Evolutionary conservation across 805 yeast genomes (phyloP).

Genomic region (Candida alai): DNA sequence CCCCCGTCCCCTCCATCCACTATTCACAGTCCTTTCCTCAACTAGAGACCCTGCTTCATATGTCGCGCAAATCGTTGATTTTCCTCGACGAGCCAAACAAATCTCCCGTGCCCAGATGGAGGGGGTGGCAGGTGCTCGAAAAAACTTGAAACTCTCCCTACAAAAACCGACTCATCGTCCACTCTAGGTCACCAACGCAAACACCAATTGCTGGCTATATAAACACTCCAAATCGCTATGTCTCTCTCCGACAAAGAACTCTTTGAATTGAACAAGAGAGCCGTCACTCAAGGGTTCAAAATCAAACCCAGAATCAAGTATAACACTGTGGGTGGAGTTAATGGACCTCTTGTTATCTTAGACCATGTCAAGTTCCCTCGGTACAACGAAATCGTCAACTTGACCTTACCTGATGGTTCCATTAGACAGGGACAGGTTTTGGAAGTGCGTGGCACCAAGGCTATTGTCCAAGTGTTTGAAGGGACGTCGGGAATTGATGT

Average conservation of each 20-base stretch:
- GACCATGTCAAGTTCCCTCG: constrained; percentile 53
- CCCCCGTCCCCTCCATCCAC: too few relatives aligned
- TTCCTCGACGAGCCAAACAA: too few relatives aligned
- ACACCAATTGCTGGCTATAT: background rate
- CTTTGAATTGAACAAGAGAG: constrained; percentile 82
- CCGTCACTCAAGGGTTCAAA: constrained; percentile 87
- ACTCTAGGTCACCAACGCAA: background rate
- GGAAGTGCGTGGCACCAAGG: constrained; percentile 95
- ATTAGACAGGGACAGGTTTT: constrained; percentile 95
- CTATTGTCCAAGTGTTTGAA: constrained; percentile 97
- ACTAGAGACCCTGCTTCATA: too few relatives aligned
- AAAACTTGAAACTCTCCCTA: too few relatives aligned
- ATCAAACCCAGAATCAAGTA: constrained; percentile 88
- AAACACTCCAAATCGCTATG: constrained; percentile 7
- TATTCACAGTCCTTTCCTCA: too few relatives aligned
- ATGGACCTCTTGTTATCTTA: constrained; percentile 90
- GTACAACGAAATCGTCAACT: constrained; percentile 93
- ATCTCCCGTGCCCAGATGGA: too few relatives aligned
- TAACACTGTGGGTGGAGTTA: constrained; percentile 97
- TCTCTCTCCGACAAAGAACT: constrained; percentile 41
- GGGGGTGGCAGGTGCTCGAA: too few relatives aligned
- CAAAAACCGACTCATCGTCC: background rate
- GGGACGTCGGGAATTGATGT: constrained; percentile 99
- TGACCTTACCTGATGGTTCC: constrained; percentile 94
- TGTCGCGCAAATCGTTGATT: too few relatives aligned